Evolutionary conservation across 2,329 filamentous ascomycete species (phyloP), one percentile per base, ranked within the genome.

Genomic region (Ophiocordyceps unilateralis): DNA sequence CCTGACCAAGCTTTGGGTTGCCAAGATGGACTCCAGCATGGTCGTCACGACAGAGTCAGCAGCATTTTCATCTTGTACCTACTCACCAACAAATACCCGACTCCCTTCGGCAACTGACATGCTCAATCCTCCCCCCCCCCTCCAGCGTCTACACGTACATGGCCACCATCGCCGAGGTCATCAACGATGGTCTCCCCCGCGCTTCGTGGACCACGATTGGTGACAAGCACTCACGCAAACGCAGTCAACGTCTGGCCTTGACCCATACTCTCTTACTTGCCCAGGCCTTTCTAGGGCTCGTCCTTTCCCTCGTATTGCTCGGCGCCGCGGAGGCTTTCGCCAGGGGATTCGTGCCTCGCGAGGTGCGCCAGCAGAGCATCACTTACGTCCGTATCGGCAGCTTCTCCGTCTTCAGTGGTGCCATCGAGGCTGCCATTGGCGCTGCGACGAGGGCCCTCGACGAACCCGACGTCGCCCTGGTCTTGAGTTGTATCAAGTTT

Each of bases 151-250:
- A 81, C 56, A 83, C 77, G 0, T 85, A 85, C 55, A 81, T 85
- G 46, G 68, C 71, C 19, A 69, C 76, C 1, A 65, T 83, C 0
- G 72, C 70, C 1, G 76, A 85, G 53, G 78, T 83, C 0, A 57
- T 86, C 15, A 85, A 85, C 48, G 81, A 86, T 54, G 80, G 81
- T 1, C 70, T 86, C 0, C 80, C 80, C 0, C 68, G 79, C 20
- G 75, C 78, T 0, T 68, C 78, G 0, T 86, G 76, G 73, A 64
- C 78, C 6, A 69, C 82, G 44, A 83, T 85, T 44, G 79, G 77
- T 8, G 77, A 85, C 56, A 69, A 68, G 23, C 58, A 71, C 0
- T 74, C 69, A 1, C 68, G 77, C 1, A 61, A 63, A 0, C 54
- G 69, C 0, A 45, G 58, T 0, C 63, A 71, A 14, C 68, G 80